These are phyloP conservation scores for Candida mesenterica DNA, from an alignment of 1,139 yeast species.

Conservation along the genomic window DNA sequence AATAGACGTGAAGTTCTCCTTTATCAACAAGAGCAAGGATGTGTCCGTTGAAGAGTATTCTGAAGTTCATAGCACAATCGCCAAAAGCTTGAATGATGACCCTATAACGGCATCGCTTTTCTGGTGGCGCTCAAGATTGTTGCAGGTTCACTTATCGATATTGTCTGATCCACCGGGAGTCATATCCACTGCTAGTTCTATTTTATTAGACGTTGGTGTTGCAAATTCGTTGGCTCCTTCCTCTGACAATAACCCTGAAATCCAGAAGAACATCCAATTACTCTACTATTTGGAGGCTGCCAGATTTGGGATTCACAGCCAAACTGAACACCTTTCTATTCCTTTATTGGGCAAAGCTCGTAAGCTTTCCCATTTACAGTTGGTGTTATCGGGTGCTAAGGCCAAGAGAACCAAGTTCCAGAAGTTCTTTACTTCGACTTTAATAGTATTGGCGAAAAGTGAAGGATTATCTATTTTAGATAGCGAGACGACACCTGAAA, in stretches of 20 bases:
- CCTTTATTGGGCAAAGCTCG: conserved; percentile 54
- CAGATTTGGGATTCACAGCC: conserved; percentile 58
- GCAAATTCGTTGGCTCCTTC: conserved; percentile 32
- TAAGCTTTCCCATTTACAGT: conserved; percentile 56
- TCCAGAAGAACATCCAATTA: conserved; percentile 40
- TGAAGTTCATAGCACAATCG: conserved; percentile 17
- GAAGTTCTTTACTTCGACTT: conserved; percentile 62
- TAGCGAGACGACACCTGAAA: conserved; percentile 16
- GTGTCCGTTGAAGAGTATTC: conserved; percentile 21
- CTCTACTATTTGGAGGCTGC: conserved; percentile 66
- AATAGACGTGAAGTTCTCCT: conserved; percentile 27
- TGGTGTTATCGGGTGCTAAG: conserved; percentile 79
- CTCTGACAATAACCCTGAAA: conserved; percentile 20
- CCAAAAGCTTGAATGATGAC: conserved; percentile 14
- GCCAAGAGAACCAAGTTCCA: conserved; percentile 90
- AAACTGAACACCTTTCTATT: conserved; percentile 54
- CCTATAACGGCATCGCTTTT: conserved; percentile 45
- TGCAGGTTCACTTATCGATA: conserved; percentile 61
- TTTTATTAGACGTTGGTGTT: conserved; percentile 34
- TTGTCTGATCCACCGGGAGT: conserved; percentile 57
- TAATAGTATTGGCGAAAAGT: conserved; percentile 77
- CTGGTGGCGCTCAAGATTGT: conserved; percentile 76
- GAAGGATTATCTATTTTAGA: conserved; percentile 26
- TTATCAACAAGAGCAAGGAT: conserved; percentile 19
- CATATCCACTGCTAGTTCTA: conserved; percentile 40